Evolutionary conservation across 352 stramenopile species (phyloP).

Genomic region (Pythium plurisporium): DNA sequence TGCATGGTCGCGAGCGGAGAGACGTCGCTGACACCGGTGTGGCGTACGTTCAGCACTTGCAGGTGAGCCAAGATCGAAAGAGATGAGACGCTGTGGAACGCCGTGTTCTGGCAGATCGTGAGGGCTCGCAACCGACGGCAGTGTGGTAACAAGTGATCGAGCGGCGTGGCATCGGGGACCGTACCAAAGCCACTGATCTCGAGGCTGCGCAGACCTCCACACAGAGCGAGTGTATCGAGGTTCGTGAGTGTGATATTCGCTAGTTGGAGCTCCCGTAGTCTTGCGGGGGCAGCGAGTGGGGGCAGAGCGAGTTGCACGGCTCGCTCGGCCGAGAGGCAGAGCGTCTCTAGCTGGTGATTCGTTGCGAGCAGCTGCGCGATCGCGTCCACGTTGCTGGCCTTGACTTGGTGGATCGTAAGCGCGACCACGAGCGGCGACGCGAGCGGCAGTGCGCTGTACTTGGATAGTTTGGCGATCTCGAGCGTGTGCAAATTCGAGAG

Average conservation of each 20-base stretch:
- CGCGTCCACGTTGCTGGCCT: neutral
- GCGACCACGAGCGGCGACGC: neutral
- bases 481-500: neutral
- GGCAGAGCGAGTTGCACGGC: neutral
- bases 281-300: neutral
- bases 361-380: neutral
- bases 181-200: constrained; percentile 7
- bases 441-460: neutral
- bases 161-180: neutral
- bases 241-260: neutral
- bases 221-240: neutral
- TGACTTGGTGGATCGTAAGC: constrained; percentile 1
- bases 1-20: neutral
- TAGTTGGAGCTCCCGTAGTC: neutral
- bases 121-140: neutral
- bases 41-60: constrained; percentile 1
- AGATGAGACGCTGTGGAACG: constrained; percentile 1
- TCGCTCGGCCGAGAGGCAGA: neutral
- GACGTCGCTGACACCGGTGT: constrained; percentile 2
- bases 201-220: neutral
- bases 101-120: constrained; percentile 9
- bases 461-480: constrained; percentile 7
- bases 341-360: neutral
- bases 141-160: neutral
- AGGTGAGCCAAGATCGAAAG: neutral